Percentiles rank a stretch among this genome's conserved stretches.
Evolutionary conservation across 2,329 filamentous ascomycete species (phyloP).

Genomic region (Nemania sp.): DNA sequence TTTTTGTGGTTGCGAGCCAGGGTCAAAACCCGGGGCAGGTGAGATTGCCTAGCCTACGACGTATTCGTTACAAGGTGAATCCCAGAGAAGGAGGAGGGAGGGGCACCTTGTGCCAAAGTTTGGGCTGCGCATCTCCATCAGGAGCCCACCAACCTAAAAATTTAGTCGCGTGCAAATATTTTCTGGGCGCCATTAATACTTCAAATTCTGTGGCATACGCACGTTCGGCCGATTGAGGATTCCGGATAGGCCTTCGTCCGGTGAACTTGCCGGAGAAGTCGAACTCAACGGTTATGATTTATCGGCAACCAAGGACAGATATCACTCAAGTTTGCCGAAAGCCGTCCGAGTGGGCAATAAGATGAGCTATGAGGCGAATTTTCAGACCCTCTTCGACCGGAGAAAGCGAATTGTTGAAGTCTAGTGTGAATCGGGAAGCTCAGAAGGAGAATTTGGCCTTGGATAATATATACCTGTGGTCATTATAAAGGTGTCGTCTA

Average conservation of each 20-base stretch:
- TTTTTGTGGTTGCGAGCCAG: background rate
- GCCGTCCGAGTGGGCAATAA: background rate
- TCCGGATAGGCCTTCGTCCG: background rate
- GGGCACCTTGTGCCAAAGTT: conserved; percentile 5
- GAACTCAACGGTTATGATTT: background rate
- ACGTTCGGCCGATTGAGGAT: background rate
- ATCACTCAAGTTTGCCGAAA: background rate
- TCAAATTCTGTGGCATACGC: background rate
- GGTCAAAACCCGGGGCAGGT: conserved; percentile 3
- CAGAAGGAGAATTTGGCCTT: background rate
- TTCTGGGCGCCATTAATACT: background rate
- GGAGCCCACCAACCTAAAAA: background rate
- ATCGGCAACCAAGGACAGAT: background rate
- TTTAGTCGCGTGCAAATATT: conserved; percentile 5
- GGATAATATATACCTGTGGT: background rate
- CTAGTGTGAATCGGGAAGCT: background rate
- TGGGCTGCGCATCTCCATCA: background rate
- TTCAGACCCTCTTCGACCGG: background rate
- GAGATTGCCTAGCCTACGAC: conserved; percentile 5
- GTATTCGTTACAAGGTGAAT: conserved; percentile 1
- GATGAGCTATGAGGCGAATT: background rate
- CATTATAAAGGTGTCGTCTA: too few relatives aligned
- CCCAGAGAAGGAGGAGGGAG: background rate
- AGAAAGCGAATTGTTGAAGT: background rate
- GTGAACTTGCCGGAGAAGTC: background rate